Base-by-base conservation (phyloP, 2,329 filamentous ascomycete species). In the Ophiocordyceps unilateralis region DNA sequence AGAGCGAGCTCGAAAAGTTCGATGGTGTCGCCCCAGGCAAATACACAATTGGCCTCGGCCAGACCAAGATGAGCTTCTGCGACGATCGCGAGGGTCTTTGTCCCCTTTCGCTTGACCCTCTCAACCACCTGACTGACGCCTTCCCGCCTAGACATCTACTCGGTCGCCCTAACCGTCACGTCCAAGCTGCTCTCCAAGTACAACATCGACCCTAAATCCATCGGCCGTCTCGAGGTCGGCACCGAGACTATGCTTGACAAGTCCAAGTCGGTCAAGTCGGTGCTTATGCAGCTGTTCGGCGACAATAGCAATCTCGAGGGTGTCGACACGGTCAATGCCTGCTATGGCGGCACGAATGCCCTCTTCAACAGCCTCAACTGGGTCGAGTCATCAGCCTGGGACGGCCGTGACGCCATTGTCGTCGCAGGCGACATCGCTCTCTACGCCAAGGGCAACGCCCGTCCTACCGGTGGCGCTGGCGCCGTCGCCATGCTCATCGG, bases 21-120 rank as follows among this genome's bases (percentile, higher is more conserved):
- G 84, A 91, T 75, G 83, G 83, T 61, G 83, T 85, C 56, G 74
- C 74, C 60, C 62, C 77, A 45, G 84, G 84, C 52, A 91, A 91
- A 68, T 91, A 91, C 72, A 91, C 84, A 57, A 89, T 91, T 66
- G 84, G 84, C 62, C 80, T 91, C 45, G 84, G 84, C 56, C 84
- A 91, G 74, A 89, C 82, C 59, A 86, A 83, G 69, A 91, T 91
- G 84, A 81, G 78, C 70, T 91, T 91, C 68, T 89, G 84, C 62
- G 84, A 91, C 65, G 84, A 91, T 59, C 78, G 83, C 58, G 84
- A 91, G 70, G 83, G 83, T 87, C 62, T 63, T 69, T 63, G 50
- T 41, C 45, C 39, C 43, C 39, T 42, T 39, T 42, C 44, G 45
- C 41, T 40, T 40, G 39, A 40, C 44, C 47, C 41, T 45, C 44